Evolutionary conservation across 2,329 filamentous ascomycete genomes (phyloP).

Genomic region (Trichoderma cornu-damae): DNA sequence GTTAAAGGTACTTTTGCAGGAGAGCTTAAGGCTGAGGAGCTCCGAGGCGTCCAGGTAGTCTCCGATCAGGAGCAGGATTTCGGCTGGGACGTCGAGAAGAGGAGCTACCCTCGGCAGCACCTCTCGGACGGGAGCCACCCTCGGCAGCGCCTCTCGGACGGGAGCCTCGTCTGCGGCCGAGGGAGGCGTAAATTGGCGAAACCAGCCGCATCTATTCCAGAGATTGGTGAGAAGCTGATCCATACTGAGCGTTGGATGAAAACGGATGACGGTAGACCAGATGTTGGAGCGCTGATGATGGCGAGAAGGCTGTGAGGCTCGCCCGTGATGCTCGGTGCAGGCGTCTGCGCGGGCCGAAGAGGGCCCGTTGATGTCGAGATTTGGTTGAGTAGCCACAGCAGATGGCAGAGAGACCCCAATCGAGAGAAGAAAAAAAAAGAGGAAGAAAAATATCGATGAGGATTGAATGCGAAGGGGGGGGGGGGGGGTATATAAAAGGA

Average conservation of each 20-base stretch:
- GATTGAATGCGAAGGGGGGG: background rate
- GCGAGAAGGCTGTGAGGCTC: background rate
- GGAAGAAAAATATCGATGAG: background rate
- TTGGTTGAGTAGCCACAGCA: background rate
- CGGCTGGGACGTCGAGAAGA: constrained; percentile 22
- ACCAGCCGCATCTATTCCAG: constrained; percentile 15
- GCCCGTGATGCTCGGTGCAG: background rate
- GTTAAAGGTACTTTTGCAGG: constrained; percentile 19
- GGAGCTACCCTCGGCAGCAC: background rate
- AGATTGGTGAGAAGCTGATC: constrained; percentile 15
- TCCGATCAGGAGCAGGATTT: constrained; percentile 21
- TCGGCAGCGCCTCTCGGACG: background rate
- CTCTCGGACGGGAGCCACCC: background rate
- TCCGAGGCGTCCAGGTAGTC: constrained; percentile 22
- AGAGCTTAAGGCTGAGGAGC: constrained; percentile 20
- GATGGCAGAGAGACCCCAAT: too few species aligned
- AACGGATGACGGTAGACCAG: background rate
- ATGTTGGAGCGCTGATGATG: background rate
- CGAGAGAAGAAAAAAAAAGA: background rate
- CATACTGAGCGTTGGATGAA: background rate
- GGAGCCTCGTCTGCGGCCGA: background rate
- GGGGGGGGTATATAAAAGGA: too few species aligned
- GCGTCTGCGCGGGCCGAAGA: background rate
- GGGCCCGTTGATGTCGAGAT: background rate
- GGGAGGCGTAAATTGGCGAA: constrained; percentile 13